Conservation (phyloP, 768 basidiomycete species). For the Stropharia rugosoannulata region DNA sequence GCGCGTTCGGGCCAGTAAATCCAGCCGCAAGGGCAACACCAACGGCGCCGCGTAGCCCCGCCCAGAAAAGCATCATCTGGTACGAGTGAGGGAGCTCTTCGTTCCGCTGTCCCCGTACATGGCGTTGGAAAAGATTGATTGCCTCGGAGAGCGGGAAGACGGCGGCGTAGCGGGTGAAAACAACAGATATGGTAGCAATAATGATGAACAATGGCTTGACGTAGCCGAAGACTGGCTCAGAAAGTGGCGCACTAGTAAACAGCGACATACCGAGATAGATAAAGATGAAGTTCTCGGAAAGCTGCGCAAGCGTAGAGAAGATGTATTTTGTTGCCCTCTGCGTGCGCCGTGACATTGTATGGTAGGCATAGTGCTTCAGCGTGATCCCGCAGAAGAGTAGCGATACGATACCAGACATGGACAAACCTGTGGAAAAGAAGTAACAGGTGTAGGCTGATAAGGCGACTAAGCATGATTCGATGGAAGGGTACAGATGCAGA, state of each 20-base stretch:
- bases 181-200: constrained; percentile 87
- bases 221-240: constrained; percentile 76
- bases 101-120: constrained; percentile 79
- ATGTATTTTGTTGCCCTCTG: constrained; percentile 95
- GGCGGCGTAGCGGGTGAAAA: constrained; percentile 93
- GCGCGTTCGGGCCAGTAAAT: constrained; percentile 91
- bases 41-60: constrained; percentile 93
- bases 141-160: constrained; percentile 94
- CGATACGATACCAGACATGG: constrained; percentile 96
- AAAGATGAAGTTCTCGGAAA: constrained; percentile 99
- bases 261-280: constrained; percentile 96
- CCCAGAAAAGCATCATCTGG: constrained; percentile 99
- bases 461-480: constrained; percentile 95
- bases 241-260: constrained; percentile 85
- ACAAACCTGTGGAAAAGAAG: constrained; percentile 96
- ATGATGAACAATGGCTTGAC: constrained; percentile 95
- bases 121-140: constrained; percentile 90
- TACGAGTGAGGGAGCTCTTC: constrained; percentile 97
- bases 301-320: constrained; percentile 89
- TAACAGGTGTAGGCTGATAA: constrained; percentile 96
- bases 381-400: constrained; percentile 99
- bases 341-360: constrained; percentile 96
- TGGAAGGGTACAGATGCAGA: constrained; percentile 82
- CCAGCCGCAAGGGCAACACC: constrained; percentile 97
- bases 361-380: constrained; percentile 99